Percentiles rank a stretch among this genome's conserved stretches.
Conservation (phyloP, 331 rosid species). For the Pyracantha coccinea region DNA sequence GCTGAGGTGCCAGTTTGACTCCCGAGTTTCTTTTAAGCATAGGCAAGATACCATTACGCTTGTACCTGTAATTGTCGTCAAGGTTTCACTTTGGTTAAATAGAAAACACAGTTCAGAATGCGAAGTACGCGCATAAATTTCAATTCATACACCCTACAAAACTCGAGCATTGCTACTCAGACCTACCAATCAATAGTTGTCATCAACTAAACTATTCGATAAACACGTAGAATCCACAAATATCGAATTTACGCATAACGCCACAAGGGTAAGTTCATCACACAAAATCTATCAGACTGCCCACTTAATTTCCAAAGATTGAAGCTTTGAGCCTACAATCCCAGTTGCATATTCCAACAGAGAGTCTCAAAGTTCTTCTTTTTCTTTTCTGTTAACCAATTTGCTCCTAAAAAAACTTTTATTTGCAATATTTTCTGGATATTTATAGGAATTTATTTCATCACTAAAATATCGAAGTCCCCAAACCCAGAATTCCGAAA, state of each 20-base stretch:
- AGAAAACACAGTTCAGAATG: background rate
- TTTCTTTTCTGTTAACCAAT: no score
- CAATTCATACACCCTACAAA: background rate
- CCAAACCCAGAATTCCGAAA: no score
- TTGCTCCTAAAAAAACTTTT: background rate
- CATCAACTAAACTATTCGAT: no score
- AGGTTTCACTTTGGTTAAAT: conserved; percentile 22
- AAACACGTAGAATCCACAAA: background rate
- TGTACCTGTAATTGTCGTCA: conserved; percentile 51
- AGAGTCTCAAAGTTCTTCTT: no score
- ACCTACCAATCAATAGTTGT: background rate
- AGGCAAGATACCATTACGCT: conserved; percentile 79
- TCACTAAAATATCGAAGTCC: no score
- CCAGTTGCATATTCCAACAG: background rate
- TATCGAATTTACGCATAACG: background rate
- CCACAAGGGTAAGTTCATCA: background rate
- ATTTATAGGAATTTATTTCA: no score
- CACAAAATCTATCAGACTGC: background rate
- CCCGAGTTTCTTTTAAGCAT: conserved; percentile 77
- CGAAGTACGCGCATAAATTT: background rate
- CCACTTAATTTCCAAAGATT: background rate
- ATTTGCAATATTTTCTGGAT: background rate
- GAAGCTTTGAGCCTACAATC: background rate
- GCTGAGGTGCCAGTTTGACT: conserved; percentile 85
- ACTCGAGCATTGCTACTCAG: background rate